Conservation (phyloP, 768 basidiomycete species). For the Boletus rubroflammeus region DNA sequence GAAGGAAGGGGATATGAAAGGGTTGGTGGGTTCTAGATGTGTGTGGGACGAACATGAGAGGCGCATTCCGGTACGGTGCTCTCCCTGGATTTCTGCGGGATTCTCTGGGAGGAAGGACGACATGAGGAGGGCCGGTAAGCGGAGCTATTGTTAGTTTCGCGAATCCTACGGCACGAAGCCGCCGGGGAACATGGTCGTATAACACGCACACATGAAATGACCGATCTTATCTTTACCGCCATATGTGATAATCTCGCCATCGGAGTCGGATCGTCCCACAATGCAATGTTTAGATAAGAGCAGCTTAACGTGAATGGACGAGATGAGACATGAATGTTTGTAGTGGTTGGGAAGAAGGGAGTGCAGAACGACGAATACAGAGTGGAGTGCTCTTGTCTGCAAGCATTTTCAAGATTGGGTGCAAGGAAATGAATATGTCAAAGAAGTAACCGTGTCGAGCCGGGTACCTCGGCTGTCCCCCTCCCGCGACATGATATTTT, state of each 20-base stretch:
- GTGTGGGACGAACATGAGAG: neutral
- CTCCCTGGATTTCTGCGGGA: constrained; percentile 9
- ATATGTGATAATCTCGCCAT: constrained; percentile 7
- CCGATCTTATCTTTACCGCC: constrained; percentile 20
- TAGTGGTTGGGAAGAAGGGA: neutral
- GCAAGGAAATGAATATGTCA: neutral
- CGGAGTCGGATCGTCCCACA: neutral
- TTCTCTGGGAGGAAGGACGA: constrained; percentile 14
- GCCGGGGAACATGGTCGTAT: neutral
- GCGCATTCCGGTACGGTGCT: constrained; percentile 4
- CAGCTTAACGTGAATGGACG: too few species aligned
- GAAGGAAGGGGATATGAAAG: neutral
- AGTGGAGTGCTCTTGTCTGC: too few species aligned
- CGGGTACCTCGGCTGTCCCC: neutral
- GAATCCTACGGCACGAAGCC: constrained; percentile 2
- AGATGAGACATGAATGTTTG: neutral
- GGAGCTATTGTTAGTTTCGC: constrained; percentile 15
- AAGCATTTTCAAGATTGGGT: neutral
- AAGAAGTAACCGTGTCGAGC: constrained; percentile 7
- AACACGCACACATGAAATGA: neutral
- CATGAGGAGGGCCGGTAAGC: constrained; percentile 7
- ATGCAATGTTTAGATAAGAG: neutral
- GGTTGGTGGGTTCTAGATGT: neutral
- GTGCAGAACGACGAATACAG: neutral
- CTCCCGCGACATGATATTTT: neutral